Evolutionary conservation across 495 filamentous ascomycete genomes (phyloP).

Genomic region (Penicillium tannophilum): DNA sequence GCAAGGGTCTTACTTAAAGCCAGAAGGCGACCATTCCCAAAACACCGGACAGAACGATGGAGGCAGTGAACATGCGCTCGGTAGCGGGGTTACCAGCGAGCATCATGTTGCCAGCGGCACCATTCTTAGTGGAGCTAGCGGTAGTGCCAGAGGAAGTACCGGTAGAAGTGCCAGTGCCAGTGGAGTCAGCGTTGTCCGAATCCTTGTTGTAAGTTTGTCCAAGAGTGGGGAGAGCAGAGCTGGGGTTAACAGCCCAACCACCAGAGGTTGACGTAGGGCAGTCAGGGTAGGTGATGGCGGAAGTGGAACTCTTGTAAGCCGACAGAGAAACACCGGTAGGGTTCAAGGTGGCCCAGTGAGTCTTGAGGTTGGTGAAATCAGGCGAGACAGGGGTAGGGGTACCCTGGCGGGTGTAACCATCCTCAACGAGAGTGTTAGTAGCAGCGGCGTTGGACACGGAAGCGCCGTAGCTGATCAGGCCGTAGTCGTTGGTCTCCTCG

Average conservation of each 20-base stretch:
- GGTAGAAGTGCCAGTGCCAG: slow-evolving; percentile 4
- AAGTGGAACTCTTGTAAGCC: slow-evolving; percentile 63
- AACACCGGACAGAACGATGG: slow-evolving; percentile 25
- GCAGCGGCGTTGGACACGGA: slow-evolving; percentile 32
- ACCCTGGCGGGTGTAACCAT: slow-evolving; percentile 69
- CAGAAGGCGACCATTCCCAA: slow-evolving; percentile 27
- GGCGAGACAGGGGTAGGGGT: slow-evolving; percentile 73
- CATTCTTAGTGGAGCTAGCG: slow-evolving; percentile 21
- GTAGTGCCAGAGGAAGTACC: slow-evolving; percentile 14
- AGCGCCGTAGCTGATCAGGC: slow-evolving; percentile 76
- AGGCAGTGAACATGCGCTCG: slow-evolving; percentile 25
- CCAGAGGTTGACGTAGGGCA: slow-evolving; percentile 72
- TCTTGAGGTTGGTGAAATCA: slow-evolving; percentile 77
- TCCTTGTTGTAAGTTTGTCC: slow-evolving; percentile 44
- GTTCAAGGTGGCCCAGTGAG: slow-evolving; percentile 71
- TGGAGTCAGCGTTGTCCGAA: slow-evolving; percentile 6
- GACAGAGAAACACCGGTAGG: slow-evolving; percentile 67
- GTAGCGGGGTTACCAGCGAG: slow-evolving; percentile 20
- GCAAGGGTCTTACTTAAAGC: slow-evolving; percentile 17
- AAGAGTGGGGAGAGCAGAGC: slow-evolving; percentile 67
- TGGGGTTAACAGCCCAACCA: slow-evolving; percentile 73
- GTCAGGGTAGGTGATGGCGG: slow-evolving; percentile 53
- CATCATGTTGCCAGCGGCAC: slow-evolving; percentile 21
- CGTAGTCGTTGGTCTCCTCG: slow-evolving; percentile 81
- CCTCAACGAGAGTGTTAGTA: slow-evolving; percentile 52